Evolutionary conservation across 257 asterid genomes (phyloP), one percentile per base, ranked within the genome.

Genomic region (Eucommia ulmoides): DNA sequence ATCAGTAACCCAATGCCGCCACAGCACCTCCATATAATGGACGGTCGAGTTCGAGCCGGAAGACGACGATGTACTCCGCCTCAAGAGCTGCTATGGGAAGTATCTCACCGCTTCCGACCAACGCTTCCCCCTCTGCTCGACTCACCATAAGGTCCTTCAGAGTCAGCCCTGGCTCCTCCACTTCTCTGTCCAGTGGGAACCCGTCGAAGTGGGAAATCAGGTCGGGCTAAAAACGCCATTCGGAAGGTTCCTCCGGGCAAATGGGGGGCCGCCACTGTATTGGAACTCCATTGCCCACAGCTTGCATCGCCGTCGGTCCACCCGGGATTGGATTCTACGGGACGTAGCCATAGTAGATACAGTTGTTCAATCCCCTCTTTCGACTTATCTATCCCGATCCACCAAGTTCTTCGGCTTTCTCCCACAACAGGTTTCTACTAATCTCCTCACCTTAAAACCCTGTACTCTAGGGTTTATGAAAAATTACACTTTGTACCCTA

Each of bases 181-280:
- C 52, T 80, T 92, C 50, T 91, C 96, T 14, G 68, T 91, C 48
- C 88, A 86, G 67, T 91, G 98, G 98, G 98, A 91, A 65, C 98
- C 98, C 33, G 62, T 91, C 50, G 61, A 59, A 45, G 93, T 82
- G 6, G 82, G 75, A 35, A 73, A 73, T 54, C 72, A 66, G 52
- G 80, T 91, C 2, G 83, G 81, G 94, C 52, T 91, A 25, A 91
- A 74, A 68, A 91, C 98, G 8, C 45, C 94, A 71, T 91, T 85
- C 56, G 98, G 98, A 0, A 93, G 83, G 56, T 91, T 67, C 22
- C 51, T 91, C 60, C 55, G 96, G 52, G 98, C 84, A 0, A 91
- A 91, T 41, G 96, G 93, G 18, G 96, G 98, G 0, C 17, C 81
- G 51, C 94, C 94, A 19, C 98, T 96, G 52, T 91, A 96, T 96